phyloP scores from a whole-genome alignment of 768 basidiomycete species.

The Naematelia aurantialba region DNA sequence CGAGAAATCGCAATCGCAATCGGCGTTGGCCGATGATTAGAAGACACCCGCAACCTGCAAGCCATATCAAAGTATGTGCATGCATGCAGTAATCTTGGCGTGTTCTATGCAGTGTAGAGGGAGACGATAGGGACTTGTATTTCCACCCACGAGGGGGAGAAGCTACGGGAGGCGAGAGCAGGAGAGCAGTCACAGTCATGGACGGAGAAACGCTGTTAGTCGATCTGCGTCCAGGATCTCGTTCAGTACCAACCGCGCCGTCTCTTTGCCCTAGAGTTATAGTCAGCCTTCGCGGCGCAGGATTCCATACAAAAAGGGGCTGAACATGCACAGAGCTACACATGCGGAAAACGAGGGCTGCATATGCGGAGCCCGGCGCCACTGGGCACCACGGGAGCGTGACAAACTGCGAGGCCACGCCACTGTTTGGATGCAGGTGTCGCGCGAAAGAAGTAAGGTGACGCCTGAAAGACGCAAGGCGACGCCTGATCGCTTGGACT shows the following conservation, averaged over 20 bases:
- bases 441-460: no score
- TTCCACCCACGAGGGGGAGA: no score
- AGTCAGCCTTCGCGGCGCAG: background rate
- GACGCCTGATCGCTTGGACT: background rate
- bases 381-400: no score
- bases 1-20: background rate
- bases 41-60: background rate
- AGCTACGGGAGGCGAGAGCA: background rate
- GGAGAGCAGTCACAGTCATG: background rate
- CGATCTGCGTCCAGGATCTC: conserved; percentile 59
- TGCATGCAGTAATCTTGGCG: background rate
- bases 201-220: conserved; percentile 13
- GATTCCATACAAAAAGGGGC: no score
- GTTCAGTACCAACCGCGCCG: conserved; percentile 63
- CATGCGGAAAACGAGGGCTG: no score
- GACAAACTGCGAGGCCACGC: no score
- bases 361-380: no score
- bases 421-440: no score
- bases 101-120: background rate
- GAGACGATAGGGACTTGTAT: no score
- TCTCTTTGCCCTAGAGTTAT: conserved; percentile 40
- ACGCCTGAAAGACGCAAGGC: no score
- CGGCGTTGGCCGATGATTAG: background rate
- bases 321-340: no score
- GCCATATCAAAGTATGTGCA: background rate